Evolutionary conservation across 2,329 filamentous ascomycete genomes (phyloP).

Genomic region (Nectriaceae sp.): DNA sequence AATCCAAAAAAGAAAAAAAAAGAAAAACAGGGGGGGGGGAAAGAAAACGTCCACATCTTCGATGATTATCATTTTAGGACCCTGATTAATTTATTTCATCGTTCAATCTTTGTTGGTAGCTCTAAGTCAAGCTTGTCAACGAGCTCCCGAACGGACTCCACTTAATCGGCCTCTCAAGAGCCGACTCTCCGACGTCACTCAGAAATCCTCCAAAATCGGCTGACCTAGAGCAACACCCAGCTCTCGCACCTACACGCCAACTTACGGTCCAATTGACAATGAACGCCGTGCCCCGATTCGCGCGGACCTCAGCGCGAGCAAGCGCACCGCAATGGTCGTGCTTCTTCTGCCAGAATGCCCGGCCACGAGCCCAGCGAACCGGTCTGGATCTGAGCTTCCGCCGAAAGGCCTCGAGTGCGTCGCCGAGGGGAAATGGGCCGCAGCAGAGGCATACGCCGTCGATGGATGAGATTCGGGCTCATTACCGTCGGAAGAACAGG

Average conservation of each 20-base stretch:
- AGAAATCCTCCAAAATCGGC: constrained; percentile 29
- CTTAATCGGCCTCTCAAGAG: constrained; percentile 16
- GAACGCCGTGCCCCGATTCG: constrained; percentile 41
- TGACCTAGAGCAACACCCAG: constrained; percentile 17
- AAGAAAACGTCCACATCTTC: no score
- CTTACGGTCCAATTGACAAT: constrained; percentile 33
- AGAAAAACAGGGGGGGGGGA: no score
- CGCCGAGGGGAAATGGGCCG: constrained; percentile 20
- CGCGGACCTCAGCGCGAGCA: constrained; percentile 32
- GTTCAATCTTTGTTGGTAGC: background rate
- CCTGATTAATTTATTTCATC: background rate
- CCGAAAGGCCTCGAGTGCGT: constrained; percentile 35
- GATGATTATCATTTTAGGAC: no score
- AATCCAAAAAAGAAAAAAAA: no score
- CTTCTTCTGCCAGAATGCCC: constrained; percentile 39
- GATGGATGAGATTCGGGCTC: constrained; percentile 66
- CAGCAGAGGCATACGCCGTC: constrained; percentile 31
- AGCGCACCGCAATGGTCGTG: constrained; percentile 37
- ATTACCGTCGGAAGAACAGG: constrained; percentile 68
- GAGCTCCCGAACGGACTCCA: background rate
- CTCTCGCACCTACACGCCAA: constrained; percentile 10
- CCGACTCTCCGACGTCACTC: constrained; percentile 28
- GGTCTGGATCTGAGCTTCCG: constrained; percentile 28
- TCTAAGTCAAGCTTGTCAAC: background rate
- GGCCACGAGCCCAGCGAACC: constrained; percentile 26